A percentile compares a stretch with the other conserved stretches of the same genome.
phyloP scores from a whole-genome alignment of 495 filamentous ascomycete species.

The Daldinia grandis region DNA sequence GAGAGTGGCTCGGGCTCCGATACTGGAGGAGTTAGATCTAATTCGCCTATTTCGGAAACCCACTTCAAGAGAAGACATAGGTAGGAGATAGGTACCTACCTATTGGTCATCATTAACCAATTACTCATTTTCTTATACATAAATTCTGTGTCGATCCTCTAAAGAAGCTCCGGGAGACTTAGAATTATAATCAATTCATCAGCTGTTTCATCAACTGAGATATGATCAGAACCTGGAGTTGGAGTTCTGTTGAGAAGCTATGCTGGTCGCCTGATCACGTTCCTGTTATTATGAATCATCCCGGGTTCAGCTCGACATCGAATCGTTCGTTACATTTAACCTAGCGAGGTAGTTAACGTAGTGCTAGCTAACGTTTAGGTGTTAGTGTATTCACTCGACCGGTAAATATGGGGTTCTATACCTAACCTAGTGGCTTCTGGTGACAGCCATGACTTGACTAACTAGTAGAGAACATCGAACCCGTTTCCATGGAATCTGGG shows the following conservation, averaged over 20 bases:
- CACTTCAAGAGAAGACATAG: slow-evolving; percentile 3
- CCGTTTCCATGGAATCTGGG: slow-evolving; percentile 18
- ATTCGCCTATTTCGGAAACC: background rate
- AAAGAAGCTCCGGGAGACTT: background rate
- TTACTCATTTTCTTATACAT: slow-evolving; percentile 15
- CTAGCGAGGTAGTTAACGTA: slow-evolving; percentile 21
- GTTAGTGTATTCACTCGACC: slow-evolving; percentile 18
- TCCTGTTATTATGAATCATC: background rate
- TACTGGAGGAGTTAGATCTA: background rate
- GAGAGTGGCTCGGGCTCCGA: background rate
- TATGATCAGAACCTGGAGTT: background rate
- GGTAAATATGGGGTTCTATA: slow-evolving; percentile 25
- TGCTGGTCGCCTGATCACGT: background rate
- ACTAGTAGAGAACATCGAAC: slow-evolving; percentile 22
- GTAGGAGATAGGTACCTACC: background rate
- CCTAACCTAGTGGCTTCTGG: slow-evolving; percentile 10
- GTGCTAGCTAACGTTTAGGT: slow-evolving; percentile 8
- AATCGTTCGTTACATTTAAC: slow-evolving; percentile 19
- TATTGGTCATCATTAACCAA: background rate
- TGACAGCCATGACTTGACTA: slow-evolving; percentile 14
- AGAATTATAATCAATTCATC: background rate
- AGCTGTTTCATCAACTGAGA: background rate
- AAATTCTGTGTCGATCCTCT: slow-evolving; percentile 9
- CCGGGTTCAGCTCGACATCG: slow-evolving; percentile 17
- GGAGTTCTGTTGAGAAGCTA: background rate